Conservation (phyloP, 2,329 filamentous ascomycete species). For the Ophiostoma quercus region DNA sequence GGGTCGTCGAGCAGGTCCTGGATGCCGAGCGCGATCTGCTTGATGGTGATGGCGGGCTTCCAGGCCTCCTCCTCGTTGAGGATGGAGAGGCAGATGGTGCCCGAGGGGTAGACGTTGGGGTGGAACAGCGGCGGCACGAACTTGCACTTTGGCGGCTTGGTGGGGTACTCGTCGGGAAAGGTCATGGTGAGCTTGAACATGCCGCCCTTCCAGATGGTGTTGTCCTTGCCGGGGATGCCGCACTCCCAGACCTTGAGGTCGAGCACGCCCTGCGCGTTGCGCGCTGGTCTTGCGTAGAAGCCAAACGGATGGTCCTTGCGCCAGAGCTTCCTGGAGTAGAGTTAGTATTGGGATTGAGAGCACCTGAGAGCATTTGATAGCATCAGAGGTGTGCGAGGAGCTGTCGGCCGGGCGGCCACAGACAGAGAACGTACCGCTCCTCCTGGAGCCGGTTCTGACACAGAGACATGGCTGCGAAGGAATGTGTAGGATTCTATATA, state of each 20-base stretch:
- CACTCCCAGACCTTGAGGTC: slow-evolving; percentile 97
- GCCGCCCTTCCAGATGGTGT: slow-evolving; percentile 97
- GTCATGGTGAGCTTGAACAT: slow-evolving; percentile 89
- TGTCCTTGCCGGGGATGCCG: slow-evolving; percentile 89
- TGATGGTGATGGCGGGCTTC: slow-evolving; percentile 98
- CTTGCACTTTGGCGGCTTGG: slow-evolving; percentile 98
- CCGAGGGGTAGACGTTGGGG: slow-evolving; percentile 96
- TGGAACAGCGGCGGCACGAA: slow-evolving; percentile 95
- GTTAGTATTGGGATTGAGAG: not conserved
- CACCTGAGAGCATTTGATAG: not conserved
- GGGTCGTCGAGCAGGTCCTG: slow-evolving; percentile 94
- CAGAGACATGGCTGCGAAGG: slow-evolving; percentile 61
- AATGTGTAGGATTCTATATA: not conserved
- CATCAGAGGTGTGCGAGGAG: not conserved
- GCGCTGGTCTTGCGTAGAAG: slow-evolving; percentile 86
- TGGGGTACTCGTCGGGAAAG: slow-evolving; percentile 97
- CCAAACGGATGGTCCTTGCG: slow-evolving; percentile 94
- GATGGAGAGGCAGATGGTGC: slow-evolving; percentile 94
- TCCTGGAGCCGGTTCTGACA: slow-evolving; percentile 84
- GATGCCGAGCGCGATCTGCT: slow-evolving; percentile 92
- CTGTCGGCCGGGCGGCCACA: not conserved
- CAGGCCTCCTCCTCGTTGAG: slow-evolving; percentile 97
- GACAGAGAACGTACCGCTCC: slow-evolving; percentile 60
- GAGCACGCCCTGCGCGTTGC: slow-evolving; percentile 71
- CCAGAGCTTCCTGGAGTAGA: slow-evolving; percentile 75